phyloP scores from a whole-genome alignment of 495 filamentous ascomycete species.

The Aspergillus haitiensis region DNA sequence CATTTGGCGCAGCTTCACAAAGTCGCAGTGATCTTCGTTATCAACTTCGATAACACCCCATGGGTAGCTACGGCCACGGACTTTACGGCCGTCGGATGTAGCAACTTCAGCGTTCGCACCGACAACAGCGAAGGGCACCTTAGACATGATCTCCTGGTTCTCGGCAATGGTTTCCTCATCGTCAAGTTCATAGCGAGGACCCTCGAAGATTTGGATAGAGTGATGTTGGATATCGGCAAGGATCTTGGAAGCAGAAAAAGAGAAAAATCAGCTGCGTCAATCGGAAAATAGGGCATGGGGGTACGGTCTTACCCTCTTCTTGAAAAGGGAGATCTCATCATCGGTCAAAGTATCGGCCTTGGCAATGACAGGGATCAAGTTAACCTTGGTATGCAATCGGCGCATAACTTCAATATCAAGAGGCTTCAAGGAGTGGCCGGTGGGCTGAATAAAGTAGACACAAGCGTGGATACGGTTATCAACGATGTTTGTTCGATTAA shows the following conservation, averaged over 20 bases:
- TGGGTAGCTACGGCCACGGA: conserved; percentile 93
- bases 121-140: conserved; percentile 97
- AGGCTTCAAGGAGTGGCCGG: conserved; percentile 98
- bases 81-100: conserved; percentile 88
- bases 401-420: conserved; percentile 99
- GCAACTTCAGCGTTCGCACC: conserved; percentile 92
- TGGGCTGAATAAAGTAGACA: conserved; percentile 99
- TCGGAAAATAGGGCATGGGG: background rate
- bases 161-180: conserved; percentile 99
- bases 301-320: conserved; percentile 73
- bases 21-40: conserved; percentile 99
- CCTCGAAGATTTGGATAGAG: conserved; percentile 97
- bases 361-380: conserved; percentile 97
- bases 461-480: conserved; percentile 98
- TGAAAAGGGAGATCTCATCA: conserved; percentile 91
- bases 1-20: conserved; percentile 99
- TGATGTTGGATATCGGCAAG: conserved; percentile 95
- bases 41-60: conserved; percentile 99
- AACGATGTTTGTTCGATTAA: conserved; percentile 99
- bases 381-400: conserved; percentile 98
- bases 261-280: background rate
- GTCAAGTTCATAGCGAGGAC: conserved; percentile 95
- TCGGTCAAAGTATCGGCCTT: conserved; percentile 98
- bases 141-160: conserved; percentile 99
- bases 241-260: conserved; percentile 58